Evolutionary conservation across 805 yeast genomes (phyloP), one percentile per base, ranked within the genome.

Genomic region (Suhomyces canberraensis): DNA sequence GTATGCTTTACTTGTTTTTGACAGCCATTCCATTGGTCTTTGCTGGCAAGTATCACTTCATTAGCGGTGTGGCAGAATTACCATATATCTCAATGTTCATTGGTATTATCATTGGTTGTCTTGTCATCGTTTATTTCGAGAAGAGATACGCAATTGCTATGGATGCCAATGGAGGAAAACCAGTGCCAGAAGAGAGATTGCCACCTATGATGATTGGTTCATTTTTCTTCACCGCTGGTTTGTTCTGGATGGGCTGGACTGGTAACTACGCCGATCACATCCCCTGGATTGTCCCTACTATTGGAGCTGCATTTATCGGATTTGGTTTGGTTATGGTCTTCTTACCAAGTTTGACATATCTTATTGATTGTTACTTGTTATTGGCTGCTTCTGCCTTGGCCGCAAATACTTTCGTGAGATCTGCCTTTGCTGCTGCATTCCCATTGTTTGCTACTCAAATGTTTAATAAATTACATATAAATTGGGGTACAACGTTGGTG

Each of bases 161-260:
- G 26, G 71, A 64, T 1, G 52, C 24, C 14, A 64, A 64, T 33
- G 59, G 61, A 14, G 76, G 76, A 5, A 58, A 57, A 27, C 73
- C 80, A 0, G 75, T 81, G 14, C 95, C 96, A 0, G 96, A 89
- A 60, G 83, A 79, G 24, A 78, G 96, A 60, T 67, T 89, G 39
- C 78, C 81, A 11, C 79, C 90, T 22, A 77, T 88, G 83, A 75
- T 86, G 61, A 60, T 73, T 31, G 90, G 95, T 25, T 79, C 81
- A 17, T 44, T 85, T 36, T 54, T 73, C 7, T 86, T 89, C 65
- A 83, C 95, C 19, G 67, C 78, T 35, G 96, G 96, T 36, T 66
- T 88, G 43, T 71, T 88, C 51, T 84, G 95, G 95, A 70, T 89
- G 58, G 77, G 85, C 39, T 89, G 96, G 96, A 69, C 91, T 7